A percentile compares a stretch with the other conserved stretches of the same genome.
Conservation (phyloP, 1,284 basidiomycete genomes). For the Takashimella tepidaria region DNA sequence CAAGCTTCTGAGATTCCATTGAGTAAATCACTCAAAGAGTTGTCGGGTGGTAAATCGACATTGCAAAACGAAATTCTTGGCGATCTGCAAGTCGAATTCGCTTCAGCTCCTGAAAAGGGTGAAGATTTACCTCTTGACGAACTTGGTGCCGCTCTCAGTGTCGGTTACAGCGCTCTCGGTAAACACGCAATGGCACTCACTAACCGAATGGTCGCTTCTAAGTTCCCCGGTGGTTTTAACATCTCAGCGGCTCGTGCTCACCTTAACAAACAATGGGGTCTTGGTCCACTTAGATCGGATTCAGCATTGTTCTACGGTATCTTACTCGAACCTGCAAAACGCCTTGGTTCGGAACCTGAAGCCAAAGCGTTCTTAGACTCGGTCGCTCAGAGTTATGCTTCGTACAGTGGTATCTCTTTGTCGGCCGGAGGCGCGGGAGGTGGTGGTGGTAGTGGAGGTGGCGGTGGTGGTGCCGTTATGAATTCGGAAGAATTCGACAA, state of each 20-base stretch:
- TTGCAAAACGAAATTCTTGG: constrained; percentile 95
- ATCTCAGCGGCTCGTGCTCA: constrained; percentile 85
- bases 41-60: constrained; percentile 97
- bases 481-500: constrained; percentile 98
- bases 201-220: constrained; percentile 85
- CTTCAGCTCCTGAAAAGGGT: constrained; percentile 91
- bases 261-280: constrained; percentile 86
- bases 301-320: constrained; percentile 85
- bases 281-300: constrained; percentile 83
- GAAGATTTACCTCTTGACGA: constrained; percentile 96
- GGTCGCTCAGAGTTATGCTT: constrained; percentile 77
- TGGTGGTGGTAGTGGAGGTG: constrained; percentile 57
- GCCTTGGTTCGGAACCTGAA: constrained; percentile 83
- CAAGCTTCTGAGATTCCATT: constrained; percentile 78
- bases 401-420: constrained; percentile 81
- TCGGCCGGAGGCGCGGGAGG: constrained; percentile 60
- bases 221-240: constrained; percentile 99
- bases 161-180: constrained; percentile 78
- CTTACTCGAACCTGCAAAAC: constrained; percentile 89
- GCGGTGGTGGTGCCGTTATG: constrained; percentile 73
- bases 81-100: constrained; percentile 83
- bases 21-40: constrained; percentile 96
- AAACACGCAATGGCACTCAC: constrained; percentile 92
- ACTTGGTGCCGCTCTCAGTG: constrained; percentile 76
- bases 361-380: constrained; percentile 90